phyloP scores from a whole-genome alignment of 108 stramenopile genomes.

The Fragilaria crotonensis region DNA sequence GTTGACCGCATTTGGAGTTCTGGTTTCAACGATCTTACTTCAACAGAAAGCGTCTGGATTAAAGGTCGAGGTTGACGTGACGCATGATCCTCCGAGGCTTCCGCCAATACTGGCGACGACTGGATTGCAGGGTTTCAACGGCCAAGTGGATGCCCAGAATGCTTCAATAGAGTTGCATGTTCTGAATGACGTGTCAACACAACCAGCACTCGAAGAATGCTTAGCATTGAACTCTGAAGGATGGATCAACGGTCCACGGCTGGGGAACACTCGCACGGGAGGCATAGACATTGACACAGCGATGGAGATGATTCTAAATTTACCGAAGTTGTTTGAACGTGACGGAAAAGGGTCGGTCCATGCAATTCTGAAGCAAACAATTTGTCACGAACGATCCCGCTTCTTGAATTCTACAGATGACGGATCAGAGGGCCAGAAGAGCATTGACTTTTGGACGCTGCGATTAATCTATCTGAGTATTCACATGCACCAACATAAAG shows the following conservation, averaged over 20 bases:
- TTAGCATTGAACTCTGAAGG: background rate
- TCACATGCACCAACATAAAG: constrained; percentile 33
- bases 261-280: constrained; percentile 5
- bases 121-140: too few species aligned
- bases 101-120: too few species aligned
- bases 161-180: too few species aligned
- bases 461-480: constrained; percentile 29
- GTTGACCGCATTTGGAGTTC: too few species aligned
- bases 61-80: too few species aligned
- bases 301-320: constrained; percentile 11
- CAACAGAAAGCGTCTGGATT: too few species aligned
- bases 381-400: constrained; percentile 22
- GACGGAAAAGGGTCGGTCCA: constrained; percentile 2
- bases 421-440: background rate
- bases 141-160: too few species aligned
- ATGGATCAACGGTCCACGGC: constrained; percentile 4
- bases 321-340: background rate
- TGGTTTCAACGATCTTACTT: too few species aligned
- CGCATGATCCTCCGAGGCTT: too few species aligned
- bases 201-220: background rate
- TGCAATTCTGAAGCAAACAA: constrained; percentile 14
- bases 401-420: constrained; percentile 9
- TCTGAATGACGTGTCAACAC: background rate
- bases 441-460: constrained; percentile 17
- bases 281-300: constrained; percentile 1